Base-by-base conservation (phyloP, 176 grass and related monocot genomes). In the Oryza meridionalis region DNA sequence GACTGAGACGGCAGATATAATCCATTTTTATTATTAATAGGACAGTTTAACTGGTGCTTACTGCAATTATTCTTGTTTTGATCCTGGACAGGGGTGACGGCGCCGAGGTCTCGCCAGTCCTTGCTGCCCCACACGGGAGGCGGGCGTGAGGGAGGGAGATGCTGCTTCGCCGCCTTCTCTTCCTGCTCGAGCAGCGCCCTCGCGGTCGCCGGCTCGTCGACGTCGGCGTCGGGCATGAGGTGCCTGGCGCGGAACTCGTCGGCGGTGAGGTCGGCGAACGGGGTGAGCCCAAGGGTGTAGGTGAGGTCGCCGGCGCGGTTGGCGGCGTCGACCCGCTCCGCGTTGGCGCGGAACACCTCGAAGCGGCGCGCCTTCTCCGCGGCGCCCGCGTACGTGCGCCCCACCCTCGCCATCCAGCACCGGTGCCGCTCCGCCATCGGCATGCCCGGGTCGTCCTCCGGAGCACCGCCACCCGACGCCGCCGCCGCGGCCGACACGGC, bases 181-280 rank as follows among this genome's bases (percentile, higher is more conserved):
- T 51, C 49, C 14, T 51, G 14, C 49, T 51, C 15, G 49, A 51
- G 1, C 49, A 51, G 4, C 49, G 15, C 3, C 49, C 49, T 51
- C 17, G 53, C 17, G 17, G 53, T 4, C 14, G 17, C 17, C 53
- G 53, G 49, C 15, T 51, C 49, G 49, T 51, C 49, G 49, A 17
- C 49, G 49, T 51, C 49, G 14, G 17, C 49, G 15, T 51, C 49
- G 4, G 49, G 49, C 49, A 51, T 51, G 53, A 19, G 53, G 53
- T 58, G 53, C 53, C 53, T 21, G 16, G 53, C 17, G 17, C 53
- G 49, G 80, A 91, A 87, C 80, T 91, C 87, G 49, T 88, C 81
- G 67, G 65, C 79, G 32, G 87, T 89, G 24, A 90, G 61, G 80
- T 90, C 88, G 11, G 83, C 65, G 70, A 86, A 90, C 37, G 43